A percentile compares a stretch with the other conserved stretches of the same genome.
Conservation (phyloP, 1,284 basidiomycete species). For the Neolentinus lepideus region DNA sequence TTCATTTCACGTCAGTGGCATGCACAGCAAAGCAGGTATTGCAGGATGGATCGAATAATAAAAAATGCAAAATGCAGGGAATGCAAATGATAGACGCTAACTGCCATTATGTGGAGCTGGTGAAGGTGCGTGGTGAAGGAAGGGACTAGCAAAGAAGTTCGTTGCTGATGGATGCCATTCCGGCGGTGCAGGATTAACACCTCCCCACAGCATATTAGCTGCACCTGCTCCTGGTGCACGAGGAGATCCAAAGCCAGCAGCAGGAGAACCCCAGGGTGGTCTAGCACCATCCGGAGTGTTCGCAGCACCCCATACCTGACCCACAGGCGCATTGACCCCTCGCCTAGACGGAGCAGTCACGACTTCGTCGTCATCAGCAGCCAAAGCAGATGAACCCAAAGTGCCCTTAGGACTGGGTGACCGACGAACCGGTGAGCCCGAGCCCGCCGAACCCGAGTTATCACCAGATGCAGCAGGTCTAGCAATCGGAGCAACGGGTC, state of each 20-base stretch:
- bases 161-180: slow-evolving; percentile 2
- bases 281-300: neutral
- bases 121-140: slow-evolving; percentile 2
- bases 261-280: slow-evolving; percentile 1
- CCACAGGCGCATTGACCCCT: slow-evolving; percentile 31
- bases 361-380: slow-evolving; percentile 75
- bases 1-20: slow-evolving; percentile 5
- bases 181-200: neutral
- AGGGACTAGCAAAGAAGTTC: slow-evolving; percentile 2
- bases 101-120: slow-evolving; percentile 1
- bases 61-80: slow-evolving; percentile 4
- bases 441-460: slow-evolving; percentile 37
- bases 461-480: slow-evolving; percentile 27
- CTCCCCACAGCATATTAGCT: slow-evolving; percentile 2
- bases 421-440: slow-evolving; percentile 54
- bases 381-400: slow-evolving; percentile 70
- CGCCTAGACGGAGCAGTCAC: slow-evolving; percentile 42
- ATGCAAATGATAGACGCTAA: slow-evolving; percentile 1
- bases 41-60: slow-evolving; percentile 3
- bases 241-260: neutral
- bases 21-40: slow-evolving; percentile 5
- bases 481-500: slow-evolving; percentile 34
- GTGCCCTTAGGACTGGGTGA: slow-evolving; percentile 68
- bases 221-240: neutral
- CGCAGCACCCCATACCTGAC: slow-evolving; percentile 33